These are phyloP conservation scores for Chimonanthus praecox DNA, from an alignment of 164 flowering plant genomes.

Conservation along the genomic window DNA sequence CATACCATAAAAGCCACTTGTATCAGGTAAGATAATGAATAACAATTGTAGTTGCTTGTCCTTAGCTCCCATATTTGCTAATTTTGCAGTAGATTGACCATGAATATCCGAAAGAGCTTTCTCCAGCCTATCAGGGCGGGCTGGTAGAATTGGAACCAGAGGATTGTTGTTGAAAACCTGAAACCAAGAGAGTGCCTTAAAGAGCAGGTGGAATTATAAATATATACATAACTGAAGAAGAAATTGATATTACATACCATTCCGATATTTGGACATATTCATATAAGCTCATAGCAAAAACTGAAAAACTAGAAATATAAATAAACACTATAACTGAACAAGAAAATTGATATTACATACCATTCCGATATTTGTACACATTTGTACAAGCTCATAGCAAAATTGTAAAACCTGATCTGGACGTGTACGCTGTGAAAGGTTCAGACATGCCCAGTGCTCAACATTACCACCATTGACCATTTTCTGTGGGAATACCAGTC, in stretches of 20 bases:
- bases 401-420: slow-evolving; percentile 21
- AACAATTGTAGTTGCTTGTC: slow-evolving; percentile 50
- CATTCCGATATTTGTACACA: slow-evolving; percentile 79
- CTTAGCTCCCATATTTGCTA: neutral
- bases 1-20: slow-evolving; percentile 66
- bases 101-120: slow-evolving; percentile 33
- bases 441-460: slow-evolving; percentile 55
- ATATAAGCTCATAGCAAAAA: slow-evolving; percentile 40
- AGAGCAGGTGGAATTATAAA: too few relatives aligned
- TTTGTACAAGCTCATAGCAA: slow-evolving; percentile 33
- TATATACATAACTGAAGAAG: neutral
- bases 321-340: too few relatives aligned
- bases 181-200: neutral
- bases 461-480: slow-evolving; percentile 70
- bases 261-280: slow-evolving; percentile 65
- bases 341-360: slow-evolving; percentile 27
- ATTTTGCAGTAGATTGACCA: slow-evolving; percentile 8
- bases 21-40: slow-evolving; percentile 70
- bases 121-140: slow-evolving; percentile 36
- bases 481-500: slow-evolving; percentile 38
- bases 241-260: slow-evolving; percentile 46
- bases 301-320: neutral
- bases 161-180: slow-evolving; percentile 26
- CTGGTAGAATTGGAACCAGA: slow-evolving; percentile 26
- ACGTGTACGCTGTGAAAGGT: slow-evolving; percentile 33